These are phyloP conservation scores for Cenococcum geophilum DNA, from an alignment of 495 filamentous ascomycete genomes.

Conservation along the genomic window DNA sequence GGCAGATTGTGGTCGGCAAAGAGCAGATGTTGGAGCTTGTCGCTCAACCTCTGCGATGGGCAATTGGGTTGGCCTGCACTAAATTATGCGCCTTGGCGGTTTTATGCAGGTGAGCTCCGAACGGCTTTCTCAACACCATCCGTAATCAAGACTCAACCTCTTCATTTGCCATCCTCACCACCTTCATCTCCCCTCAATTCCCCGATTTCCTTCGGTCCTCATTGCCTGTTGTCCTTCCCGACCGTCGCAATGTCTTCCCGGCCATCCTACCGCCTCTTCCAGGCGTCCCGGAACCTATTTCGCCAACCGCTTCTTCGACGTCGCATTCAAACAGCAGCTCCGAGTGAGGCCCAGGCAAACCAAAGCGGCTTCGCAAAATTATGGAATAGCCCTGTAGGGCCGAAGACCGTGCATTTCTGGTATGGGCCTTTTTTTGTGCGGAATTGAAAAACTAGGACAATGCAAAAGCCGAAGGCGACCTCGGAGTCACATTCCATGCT, in stretches of 20 bases:
- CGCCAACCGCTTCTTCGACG: slow-evolving; percentile 49
- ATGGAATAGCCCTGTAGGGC: slow-evolving; percentile 79
- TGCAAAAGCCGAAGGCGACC: not conserved
- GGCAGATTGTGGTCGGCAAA: slow-evolving; percentile 4
- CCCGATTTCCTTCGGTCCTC: slow-evolving; percentile 6
- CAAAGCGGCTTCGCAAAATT: slow-evolving; percentile 62
- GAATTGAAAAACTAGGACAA: not conserved
- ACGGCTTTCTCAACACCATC: slow-evolving; percentile 7
- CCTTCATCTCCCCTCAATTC: slow-evolving; percentile 12
- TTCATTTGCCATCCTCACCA: not conserved
- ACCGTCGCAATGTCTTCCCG: slow-evolving; percentile 48
- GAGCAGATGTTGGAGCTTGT: slow-evolving; percentile 1
- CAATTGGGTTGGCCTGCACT: not conserved
- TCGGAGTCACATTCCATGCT: not conserved
- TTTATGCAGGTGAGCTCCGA: not conserved
- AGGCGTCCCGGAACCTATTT: slow-evolving; percentile 41
- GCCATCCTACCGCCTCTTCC: slow-evolving; percentile 36
- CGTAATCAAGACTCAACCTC: slow-evolving; percentile 9
- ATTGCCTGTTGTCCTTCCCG: not conserved
- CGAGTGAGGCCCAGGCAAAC: slow-evolving; percentile 33
- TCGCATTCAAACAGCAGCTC: slow-evolving; percentile 60
- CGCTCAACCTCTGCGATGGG: not conserved
- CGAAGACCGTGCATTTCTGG: slow-evolving; percentile 99
- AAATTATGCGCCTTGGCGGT: not conserved
- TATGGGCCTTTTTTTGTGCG: slow-evolving; percentile 38